Evolutionary conservation across 139 green algal species (phyloP).

Genomic region (Raphidocelis subcapitata): DNA sequence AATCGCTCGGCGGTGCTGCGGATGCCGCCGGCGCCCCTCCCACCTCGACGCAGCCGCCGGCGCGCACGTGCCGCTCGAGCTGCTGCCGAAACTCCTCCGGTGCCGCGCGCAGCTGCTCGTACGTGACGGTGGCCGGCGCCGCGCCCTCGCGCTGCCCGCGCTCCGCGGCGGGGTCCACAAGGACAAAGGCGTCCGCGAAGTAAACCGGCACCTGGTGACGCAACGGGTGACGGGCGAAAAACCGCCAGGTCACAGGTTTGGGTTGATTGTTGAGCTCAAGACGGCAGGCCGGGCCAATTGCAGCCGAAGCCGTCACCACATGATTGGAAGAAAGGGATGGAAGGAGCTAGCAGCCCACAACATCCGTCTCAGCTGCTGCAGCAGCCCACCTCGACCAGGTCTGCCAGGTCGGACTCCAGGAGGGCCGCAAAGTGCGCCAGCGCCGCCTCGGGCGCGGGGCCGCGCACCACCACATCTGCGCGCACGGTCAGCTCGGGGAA

Average conservation of each 20-base stretch:
- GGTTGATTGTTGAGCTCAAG: too few relatives aligned
- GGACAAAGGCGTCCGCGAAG: slow-evolving; percentile 43
- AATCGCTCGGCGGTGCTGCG: not conserved
- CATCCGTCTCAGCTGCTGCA: too few relatives aligned
- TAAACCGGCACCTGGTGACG: slow-evolving; percentile 46
- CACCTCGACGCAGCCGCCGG: not conserved
- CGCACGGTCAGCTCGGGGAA: slow-evolving; percentile 47
- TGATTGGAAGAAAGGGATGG: too few relatives aligned
- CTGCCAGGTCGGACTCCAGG: slow-evolving; percentile 28
- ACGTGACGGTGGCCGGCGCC: not conserved
- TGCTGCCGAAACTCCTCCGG: slow-evolving; percentile 36
- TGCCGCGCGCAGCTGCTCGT: not conserved
- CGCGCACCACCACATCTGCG: slow-evolving; percentile 35
- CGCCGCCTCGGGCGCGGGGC: slow-evolving; percentile 33
- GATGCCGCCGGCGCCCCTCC: not conserved
- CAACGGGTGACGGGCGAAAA: too few relatives aligned
- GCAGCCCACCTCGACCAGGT: slow-evolving; percentile 41
- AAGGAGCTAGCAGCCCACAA: too few relatives aligned
- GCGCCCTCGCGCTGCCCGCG: not conserved
- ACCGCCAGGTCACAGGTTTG: too few relatives aligned
- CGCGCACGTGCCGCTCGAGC: slow-evolving; percentile 28
- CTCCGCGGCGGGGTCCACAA: slow-evolving; percentile 27
- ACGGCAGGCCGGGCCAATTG: too few relatives aligned
- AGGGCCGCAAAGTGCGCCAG: slow-evolving; percentile 40
- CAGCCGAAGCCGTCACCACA: too few relatives aligned